Evolutionary conservation across 2,329 filamentous ascomycete species (phyloP), one percentile per base, ranked within the genome.

Genomic region (Cordyceps farinosa): DNA sequence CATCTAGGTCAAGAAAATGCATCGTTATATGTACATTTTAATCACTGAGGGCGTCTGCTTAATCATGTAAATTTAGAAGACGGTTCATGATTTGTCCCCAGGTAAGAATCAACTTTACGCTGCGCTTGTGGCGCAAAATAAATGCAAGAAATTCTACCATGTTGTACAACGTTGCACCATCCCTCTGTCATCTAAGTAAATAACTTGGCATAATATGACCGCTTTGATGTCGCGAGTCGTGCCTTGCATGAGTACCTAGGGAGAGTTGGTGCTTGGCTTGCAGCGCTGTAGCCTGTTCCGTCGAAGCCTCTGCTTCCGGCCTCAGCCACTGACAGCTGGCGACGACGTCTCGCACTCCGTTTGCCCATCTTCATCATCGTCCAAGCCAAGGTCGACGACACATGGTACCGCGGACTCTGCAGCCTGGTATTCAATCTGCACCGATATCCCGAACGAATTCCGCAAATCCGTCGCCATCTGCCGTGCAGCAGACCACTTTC

Each of bases 381-480:
- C 27, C 27, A 27, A 53, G 27, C 48, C 5, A 45, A 11, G 11
- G 30, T 58, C 13, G 11, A 9, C 44, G 11, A 9, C 44, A 27
- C 11, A 17, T 40, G n/a, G 17, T 10, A 15, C 22, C 6, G 8
- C 36, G 15, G n/a, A 47, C 13, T 36, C 22, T 38, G 34, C 11
- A 13, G 44, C 32, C 13, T 22, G n/a, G 6, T 7, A 44, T 44
- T 58, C n/a, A 22, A n/a, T 30, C 42, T 38, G 56, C 56, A 29
- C 56, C 56, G 56, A 59, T 59, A 59, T 30, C 11, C 56, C 56
- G 56, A 59, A 45, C 45, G n/a, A 38, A 6, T 32, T 59, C 56
- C 56, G 56, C 44, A 38, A 40, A 22, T n/a, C 56, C 56, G 56
- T 48, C 27, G n/a, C 30, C 22, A 42, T n/a, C 4, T 56, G 40